Percentiles rank a stretch among this genome's conserved stretches.
phyloP scores from a whole-genome alignment of 495 filamentous ascomycete genomes.

The Xylaria grammica region DNA sequence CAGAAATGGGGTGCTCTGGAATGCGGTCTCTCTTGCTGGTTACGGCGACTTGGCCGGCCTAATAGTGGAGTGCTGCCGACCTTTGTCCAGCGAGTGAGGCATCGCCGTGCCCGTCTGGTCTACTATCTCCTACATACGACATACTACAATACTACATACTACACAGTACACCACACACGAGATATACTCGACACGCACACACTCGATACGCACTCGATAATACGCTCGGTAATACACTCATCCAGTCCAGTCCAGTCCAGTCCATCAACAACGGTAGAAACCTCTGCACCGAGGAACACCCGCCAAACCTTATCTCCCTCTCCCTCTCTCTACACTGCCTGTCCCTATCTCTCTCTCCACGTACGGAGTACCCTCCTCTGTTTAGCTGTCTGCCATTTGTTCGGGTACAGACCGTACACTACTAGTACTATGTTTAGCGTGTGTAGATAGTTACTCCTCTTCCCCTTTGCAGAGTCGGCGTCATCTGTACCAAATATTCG shows the following conservation, averaged over 20 bases:
- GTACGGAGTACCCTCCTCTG: constrained; percentile 9
- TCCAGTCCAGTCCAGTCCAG: too few relatives aligned
- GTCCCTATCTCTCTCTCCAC: background rate
- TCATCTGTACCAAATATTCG: background rate
- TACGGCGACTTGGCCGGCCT: constrained; percentile 60
- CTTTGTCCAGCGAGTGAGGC: constrained; percentile 33
- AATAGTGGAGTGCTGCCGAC: constrained; percentile 58
- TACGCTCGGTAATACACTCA: too few relatives aligned
- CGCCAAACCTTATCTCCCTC: constrained; percentile 8
- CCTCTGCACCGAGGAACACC: constrained; percentile 22
- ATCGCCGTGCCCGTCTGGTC: constrained; percentile 22
- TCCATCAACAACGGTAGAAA: too few relatives aligned
- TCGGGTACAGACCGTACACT: too few relatives aligned
- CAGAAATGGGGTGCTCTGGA: constrained; percentile 39
- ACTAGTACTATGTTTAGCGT: too few relatives aligned
- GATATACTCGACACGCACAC: too few relatives aligned
- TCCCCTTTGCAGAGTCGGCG: background rate
- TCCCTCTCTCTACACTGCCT: background rate
- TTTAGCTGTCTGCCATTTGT: background rate
- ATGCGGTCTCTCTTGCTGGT: constrained; percentile 33
- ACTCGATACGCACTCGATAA: too few relatives aligned
- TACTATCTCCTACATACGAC: background rate
- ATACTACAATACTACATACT: too few relatives aligned
- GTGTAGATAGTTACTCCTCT: constrained; percentile 7
- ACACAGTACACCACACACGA: too few relatives aligned